These are phyloP conservation scores for Blastobotrys illinoisensis DNA, from an alignment of 1,139 yeast genomes.

Conservation along the genomic window DNA sequence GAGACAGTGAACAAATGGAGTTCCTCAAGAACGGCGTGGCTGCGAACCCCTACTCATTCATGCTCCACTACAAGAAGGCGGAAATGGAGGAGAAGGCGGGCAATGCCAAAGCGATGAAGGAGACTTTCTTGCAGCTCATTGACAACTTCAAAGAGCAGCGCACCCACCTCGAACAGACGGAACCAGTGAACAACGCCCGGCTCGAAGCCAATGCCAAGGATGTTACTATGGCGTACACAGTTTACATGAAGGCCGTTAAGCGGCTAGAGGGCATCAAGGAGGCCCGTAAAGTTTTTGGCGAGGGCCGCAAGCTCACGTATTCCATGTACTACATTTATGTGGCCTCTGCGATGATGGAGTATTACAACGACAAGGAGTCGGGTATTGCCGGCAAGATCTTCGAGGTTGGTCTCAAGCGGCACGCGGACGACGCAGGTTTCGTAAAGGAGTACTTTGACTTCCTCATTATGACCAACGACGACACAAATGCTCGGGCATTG, in stretches of 20 bases:
- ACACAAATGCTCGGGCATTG: constrained; percentile 73
- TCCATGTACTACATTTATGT: constrained; percentile 74
- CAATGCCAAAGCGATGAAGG: constrained; percentile 48
- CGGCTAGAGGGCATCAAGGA: constrained; percentile 37
- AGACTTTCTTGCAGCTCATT: constrained; percentile 48
- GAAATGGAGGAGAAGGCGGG: constrained; percentile 63
- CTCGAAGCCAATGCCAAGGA: constrained; percentile 24
- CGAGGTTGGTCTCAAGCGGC: constrained; percentile 70
- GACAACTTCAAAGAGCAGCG: constrained; percentile 27
- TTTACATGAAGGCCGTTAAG: constrained; percentile 35
- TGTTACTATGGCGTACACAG: constrained; percentile 32
- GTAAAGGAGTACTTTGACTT: constrained; percentile 68
- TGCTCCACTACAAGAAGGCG: constrained; percentile 61
- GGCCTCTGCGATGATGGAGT: constrained; percentile 80
- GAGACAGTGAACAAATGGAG: constrained; percentile 31
- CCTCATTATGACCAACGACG: constrained; percentile 65
- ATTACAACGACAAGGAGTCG: constrained; percentile 51
- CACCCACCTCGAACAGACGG: constrained; percentile 21
- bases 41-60: constrained; percentile 67
- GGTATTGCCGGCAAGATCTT: constrained; percentile 73
- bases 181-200: not conserved
- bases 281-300: constrained; percentile 48
- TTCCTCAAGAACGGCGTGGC: constrained; percentile 51
- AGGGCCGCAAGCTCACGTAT: constrained; percentile 61
- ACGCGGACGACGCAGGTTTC: constrained; percentile 49